Percentiles rank a stretch among this genome's conserved stretches.
These are phyloP conservation scores for Candida qinlingensis DNA, from an alignment of 805 yeast genomes.

Conservation along the genomic window DNA sequence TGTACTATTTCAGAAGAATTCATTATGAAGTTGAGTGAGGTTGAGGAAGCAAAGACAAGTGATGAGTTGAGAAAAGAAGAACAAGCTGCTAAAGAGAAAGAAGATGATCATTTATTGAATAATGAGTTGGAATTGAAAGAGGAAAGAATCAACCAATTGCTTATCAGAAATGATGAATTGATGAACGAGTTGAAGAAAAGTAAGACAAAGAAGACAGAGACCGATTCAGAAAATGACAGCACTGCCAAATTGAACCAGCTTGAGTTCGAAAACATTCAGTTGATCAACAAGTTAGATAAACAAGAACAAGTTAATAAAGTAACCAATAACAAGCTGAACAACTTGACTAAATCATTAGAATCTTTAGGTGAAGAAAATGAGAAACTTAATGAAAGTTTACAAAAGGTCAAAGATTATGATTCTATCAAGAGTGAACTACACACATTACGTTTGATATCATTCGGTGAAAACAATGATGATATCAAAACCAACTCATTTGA, in stretches of 20 bases:
- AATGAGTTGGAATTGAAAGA: conserved; percentile 69
- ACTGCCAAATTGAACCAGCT: conserved; percentile 44
- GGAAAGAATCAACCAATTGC: conserved; percentile 64
- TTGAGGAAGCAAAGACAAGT: neutral
- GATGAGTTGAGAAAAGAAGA: conserved; percentile 17
- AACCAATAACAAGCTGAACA: conserved; percentile 10
- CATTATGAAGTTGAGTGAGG: conserved; percentile 51
- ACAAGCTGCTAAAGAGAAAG: conserved; percentile 46
- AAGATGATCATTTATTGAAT: conserved; percentile 46
- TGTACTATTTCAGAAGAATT: conserved; percentile 68
- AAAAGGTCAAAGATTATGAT: conserved; percentile 63
- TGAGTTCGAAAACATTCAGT: conserved; percentile 63
- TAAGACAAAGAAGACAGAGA: conserved; percentile 38
- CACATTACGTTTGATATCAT: conserved; percentile 68
- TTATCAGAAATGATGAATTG: conserved; percentile 70
- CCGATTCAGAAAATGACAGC: conserved; percentile 35
- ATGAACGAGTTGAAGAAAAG: conserved; percentile 57
- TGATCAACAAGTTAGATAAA: conserved; percentile 54
- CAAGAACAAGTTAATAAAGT: conserved; percentile 29
- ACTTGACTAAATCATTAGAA: conserved; percentile 30
- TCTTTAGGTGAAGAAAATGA: conserved; percentile 42
- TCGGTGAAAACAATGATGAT: conserved; percentile 55
- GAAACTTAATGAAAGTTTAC: conserved; percentile 43
- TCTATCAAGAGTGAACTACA: conserved; percentile 73
- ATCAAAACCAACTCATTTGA: neutral